A percentile compares a stretch with the other conserved stretches of the same genome.
Conservation (phyloP, 2,329 filamentous ascomycete species). For the Scleromitrula shiraiana region DNA sequence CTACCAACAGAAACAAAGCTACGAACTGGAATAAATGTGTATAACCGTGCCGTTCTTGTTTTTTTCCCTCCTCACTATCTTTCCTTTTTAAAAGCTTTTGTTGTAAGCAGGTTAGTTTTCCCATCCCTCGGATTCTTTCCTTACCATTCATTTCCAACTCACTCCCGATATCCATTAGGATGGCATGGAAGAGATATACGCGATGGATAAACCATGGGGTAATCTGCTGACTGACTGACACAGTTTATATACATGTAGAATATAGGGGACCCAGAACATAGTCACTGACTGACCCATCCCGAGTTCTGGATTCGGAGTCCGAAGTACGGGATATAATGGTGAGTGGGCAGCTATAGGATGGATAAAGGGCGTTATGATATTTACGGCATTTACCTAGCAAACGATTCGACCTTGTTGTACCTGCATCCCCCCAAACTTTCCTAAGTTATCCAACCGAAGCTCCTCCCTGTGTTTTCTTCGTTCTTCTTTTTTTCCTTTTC, state of each 20-base stretch:
- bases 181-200: background rate
- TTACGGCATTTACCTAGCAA: background rate
- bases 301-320: too few relatives aligned
- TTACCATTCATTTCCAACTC: background rate
- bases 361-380: background rate
- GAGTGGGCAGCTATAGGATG: background rate
- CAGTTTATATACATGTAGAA: too few relatives aligned
- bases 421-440: background rate
- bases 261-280: too few relatives aligned
- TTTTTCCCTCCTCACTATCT: background rate
- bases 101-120: background rate
- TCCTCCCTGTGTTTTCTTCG: background rate
- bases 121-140: background rate
- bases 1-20: background rate
- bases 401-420: background rate
- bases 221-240: background rate
- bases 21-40: background rate
- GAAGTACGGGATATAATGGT: background rate
- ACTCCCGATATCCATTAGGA: background rate
- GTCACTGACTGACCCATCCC: too few relatives aligned
- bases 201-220: background rate
- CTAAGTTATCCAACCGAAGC: too few relatives aligned
- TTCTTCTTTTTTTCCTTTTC: background rate
- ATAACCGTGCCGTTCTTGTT: conserved; percentile 1
- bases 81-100: too few relatives aligned